These are phyloP conservation scores for Euphorbia peplus DNA, from an alignment of 345 rosid genomes.

Conservation along the genomic window DNA sequence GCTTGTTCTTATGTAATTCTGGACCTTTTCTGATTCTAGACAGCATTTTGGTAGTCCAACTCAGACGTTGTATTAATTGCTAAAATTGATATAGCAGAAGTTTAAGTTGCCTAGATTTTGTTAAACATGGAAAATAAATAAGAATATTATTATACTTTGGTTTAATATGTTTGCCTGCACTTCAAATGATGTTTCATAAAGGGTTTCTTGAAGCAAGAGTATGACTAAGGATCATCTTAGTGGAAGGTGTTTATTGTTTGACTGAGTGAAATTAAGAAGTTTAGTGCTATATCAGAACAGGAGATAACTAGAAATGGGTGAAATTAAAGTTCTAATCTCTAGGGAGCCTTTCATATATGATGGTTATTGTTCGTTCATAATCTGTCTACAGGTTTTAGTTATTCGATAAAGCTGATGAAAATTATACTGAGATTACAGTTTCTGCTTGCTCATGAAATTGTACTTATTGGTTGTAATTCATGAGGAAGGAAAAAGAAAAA, in stretches of 20 bases:
- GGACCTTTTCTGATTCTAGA: background rate
- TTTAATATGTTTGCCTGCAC: background rate
- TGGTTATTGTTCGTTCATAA: background rate
- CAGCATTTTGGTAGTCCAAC: background rate
- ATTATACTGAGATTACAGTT: background rate
- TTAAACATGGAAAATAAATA: background rate
- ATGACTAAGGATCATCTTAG: background rate
- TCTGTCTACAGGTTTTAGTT: conserved; percentile 1
- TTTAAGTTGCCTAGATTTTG: background rate
- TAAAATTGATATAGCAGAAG: background rate
- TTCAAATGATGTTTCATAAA: background rate
- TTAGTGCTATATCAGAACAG: background rate
- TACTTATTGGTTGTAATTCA: background rate
- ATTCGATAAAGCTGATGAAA: background rate
- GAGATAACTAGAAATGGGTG: background rate
- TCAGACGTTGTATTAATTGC: background rate
- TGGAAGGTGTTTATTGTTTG: background rate
- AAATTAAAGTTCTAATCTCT: conserved; percentile 6
- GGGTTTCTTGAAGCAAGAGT: background rate
- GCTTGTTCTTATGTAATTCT: background rate
- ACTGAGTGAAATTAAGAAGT: background rate
- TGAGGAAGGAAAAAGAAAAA: background rate
- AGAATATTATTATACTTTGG: background rate
- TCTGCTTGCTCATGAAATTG: background rate
- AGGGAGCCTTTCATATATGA: background rate